Conservation (phyloP, 768 basidiomycete species). For the Tylopilus sp. region DNA sequence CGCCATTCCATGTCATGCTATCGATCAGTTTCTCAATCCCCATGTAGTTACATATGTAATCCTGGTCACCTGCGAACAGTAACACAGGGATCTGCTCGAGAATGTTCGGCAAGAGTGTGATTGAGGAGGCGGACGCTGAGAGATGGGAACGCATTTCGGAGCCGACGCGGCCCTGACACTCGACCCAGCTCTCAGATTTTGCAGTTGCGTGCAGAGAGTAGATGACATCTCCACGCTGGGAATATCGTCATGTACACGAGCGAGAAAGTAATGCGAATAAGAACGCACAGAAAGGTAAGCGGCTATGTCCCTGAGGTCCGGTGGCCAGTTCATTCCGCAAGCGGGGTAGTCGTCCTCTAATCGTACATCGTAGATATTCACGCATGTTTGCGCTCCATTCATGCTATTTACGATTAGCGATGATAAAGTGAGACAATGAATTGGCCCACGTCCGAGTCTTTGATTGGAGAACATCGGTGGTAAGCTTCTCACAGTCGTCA, state of each 20-base stretch:
- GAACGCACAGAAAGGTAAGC: slow-evolving; percentile 73
- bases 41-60: slow-evolving; percentile 94
- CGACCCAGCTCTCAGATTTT: slow-evolving; percentile 80
- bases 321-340: slow-evolving; percentile 99
- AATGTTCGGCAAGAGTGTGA: slow-evolving; percentile 73
- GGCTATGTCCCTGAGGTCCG: slow-evolving; percentile 72
- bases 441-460: slow-evolving; percentile 22
- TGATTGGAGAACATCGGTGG: slow-evolving; percentile 35
- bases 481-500: slow-evolving; percentile 60
- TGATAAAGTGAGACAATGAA: background rate
- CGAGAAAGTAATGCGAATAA: background rate
- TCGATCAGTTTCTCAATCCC: slow-evolving; percentile 87
- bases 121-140: slow-evolving; percentile 69
- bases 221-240: slow-evolving; percentile 77
- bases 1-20: slow-evolving; percentile 82
- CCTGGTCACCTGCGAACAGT: slow-evolving; percentile 93
- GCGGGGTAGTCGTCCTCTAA: slow-evolving; percentile 80
- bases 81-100: slow-evolving; percentile 81
- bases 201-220: slow-evolving; percentile 75
- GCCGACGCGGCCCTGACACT: slow-evolving; percentile 74
- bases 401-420: slow-evolving; percentile 40
- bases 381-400: slow-evolving; percentile 68
- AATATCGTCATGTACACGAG: background rate
- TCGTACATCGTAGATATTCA: slow-evolving; percentile 95
- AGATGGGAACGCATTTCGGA: slow-evolving; percentile 50